phyloP scores from a whole-genome alignment of 2,329 filamentous ascomycete genomes.

The Keithomyces neogunnii region DNA sequence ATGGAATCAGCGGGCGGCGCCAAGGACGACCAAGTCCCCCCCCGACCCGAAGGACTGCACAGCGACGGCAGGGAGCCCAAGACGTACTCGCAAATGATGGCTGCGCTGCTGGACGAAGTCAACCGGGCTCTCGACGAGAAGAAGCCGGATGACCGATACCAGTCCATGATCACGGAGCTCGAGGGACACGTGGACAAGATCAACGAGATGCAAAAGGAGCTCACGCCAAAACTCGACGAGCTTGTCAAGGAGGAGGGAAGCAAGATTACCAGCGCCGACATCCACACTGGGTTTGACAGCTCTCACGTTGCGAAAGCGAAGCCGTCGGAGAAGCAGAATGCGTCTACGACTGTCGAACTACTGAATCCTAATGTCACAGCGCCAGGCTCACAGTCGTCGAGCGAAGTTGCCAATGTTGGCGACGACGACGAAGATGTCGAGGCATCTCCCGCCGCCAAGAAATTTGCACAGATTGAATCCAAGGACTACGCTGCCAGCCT shows the following conservation, averaged over 20 bases:
- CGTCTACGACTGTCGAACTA: constrained; percentile 55
- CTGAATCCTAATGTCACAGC: constrained; percentile 56
- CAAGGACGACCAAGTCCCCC: constrained; percentile 66
- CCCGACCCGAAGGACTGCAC: constrained; percentile 72
- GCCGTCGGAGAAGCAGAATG: constrained; percentile 35
- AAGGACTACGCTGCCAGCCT: constrained; percentile 67
- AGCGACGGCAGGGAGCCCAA: constrained; percentile 64
- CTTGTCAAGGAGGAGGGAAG: constrained; percentile 75
- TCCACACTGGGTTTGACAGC: constrained; percentile 85
- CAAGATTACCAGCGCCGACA: constrained; percentile 90
- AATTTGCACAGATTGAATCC: constrained; percentile 71
- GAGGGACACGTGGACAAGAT: constrained; percentile 71
- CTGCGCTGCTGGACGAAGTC: constrained; percentile 87
- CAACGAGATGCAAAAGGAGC: constrained; percentile 64
- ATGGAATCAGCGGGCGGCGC: constrained; percentile 71
- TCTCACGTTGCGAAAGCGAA: constrained; percentile 65
- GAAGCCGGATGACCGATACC: constrained; percentile 58
- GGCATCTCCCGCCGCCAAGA: constrained; percentile 67
- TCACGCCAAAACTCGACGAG: constrained; percentile 65
- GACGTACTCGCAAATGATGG: constrained; percentile 96
- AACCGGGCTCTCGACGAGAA: constrained; percentile 77
- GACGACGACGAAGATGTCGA: constrained; percentile 67
- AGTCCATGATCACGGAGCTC: constrained; percentile 71
- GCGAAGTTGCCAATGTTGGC: constrained; percentile 23
- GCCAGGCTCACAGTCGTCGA: constrained; percentile 4